A percentile compares a stretch with the other conserved stretches of the same genome.
Evolutionary conservation across 495 filamentous ascomycete species (phyloP).

Genomic region (Letharia lupina): DNA sequence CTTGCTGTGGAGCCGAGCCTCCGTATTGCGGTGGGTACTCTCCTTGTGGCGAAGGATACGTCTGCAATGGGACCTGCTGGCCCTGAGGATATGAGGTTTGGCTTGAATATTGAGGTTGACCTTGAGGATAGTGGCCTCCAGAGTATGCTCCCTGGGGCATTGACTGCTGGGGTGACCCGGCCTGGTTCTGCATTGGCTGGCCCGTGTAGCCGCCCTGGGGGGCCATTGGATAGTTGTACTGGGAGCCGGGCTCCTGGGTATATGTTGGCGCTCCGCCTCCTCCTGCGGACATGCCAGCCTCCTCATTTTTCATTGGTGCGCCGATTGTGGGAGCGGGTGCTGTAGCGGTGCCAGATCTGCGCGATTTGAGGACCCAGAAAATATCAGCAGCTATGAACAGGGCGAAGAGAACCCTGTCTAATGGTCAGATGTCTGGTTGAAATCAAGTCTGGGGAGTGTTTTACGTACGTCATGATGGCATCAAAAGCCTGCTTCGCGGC

Average conservation of each 20-base stretch:
- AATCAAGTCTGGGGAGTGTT: too few species aligned
- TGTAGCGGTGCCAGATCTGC: constrained; percentile 3
- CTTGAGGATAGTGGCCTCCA: constrained; percentile 13
- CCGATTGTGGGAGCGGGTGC: not conserved
- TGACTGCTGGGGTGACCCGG: not conserved
- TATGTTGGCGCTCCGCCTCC: not conserved
- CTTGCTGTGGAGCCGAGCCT: not conserved
- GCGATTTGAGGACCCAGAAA: constrained; percentile 15
- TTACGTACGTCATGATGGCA: constrained; percentile 20
- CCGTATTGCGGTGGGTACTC: constrained; percentile 2
- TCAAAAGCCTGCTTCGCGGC: constrained; percentile 20
- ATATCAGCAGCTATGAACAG: constrained; percentile 8
- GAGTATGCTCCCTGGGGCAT: not conserved
- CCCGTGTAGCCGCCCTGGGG: constrained; percentile 4
- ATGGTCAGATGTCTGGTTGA: not conserved
- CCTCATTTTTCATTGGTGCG: constrained; percentile 8
- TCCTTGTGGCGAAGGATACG: not conserved
- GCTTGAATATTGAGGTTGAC: not conserved
- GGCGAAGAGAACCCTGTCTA: constrained; percentile 12
- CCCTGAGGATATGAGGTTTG: not conserved
- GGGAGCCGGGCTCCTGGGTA: not conserved
- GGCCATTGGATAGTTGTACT: not conserved
- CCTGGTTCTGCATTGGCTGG: constrained; percentile 13
- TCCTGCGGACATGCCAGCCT: constrained; percentile 11
- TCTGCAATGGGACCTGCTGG: not conserved